Conservation (phyloP, 2,329 filamentous ascomycete species). For the Alternaria arbusti region DNA sequence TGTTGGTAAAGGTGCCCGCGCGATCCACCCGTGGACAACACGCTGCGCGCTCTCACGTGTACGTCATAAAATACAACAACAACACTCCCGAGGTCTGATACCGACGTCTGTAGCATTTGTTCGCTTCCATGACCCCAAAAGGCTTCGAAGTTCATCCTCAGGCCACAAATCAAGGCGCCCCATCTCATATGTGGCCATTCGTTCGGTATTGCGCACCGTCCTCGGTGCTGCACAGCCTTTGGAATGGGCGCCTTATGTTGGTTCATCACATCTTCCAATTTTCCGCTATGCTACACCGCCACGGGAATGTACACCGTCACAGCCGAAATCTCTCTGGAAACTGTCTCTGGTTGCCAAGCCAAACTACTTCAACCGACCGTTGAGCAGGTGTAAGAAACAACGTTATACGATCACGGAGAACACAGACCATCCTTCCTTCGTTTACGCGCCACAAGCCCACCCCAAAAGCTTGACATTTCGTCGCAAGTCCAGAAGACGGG, state of each 20-base stretch:
- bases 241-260: not conserved
- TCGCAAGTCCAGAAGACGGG: constrained; percentile 2
- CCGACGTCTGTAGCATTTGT: not conserved
- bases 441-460: constrained; percentile 3
- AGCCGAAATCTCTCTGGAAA: not conserved
- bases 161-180: not conserved
- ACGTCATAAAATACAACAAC: not conserved
- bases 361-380: not conserved
- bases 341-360: not conserved
- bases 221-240: not conserved
- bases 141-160: not conserved
- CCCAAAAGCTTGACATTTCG: constrained; percentile 8
- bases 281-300: not conserved
- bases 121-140: not conserved
- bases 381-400: not conserved
- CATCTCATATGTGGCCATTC: not conserved
- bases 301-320: not conserved
- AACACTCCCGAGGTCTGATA: not conserved
- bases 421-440: constrained; percentile 3
- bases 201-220: not conserved
- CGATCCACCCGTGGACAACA: not conserved
- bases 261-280: not conserved
- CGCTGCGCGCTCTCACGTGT: constrained; percentile 17
- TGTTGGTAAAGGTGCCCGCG: constrained; percentile 1
- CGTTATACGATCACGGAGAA: not conserved